Evolutionary conservation across 345 rosid species (phyloP), one percentile per base, ranked within the genome.

Genomic region (Populus simonii): DNA sequence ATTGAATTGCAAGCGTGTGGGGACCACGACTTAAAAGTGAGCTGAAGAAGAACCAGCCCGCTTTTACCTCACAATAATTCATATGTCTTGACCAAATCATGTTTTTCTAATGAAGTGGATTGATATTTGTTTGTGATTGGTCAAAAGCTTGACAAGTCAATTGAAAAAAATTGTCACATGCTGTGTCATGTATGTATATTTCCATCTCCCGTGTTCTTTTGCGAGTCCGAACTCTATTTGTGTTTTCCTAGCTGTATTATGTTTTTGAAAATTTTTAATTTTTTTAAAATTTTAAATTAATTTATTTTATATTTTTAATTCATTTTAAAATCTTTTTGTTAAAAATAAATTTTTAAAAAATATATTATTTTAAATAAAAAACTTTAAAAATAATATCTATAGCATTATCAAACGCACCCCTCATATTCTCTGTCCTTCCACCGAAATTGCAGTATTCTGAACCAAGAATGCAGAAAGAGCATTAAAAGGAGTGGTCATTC

Each of bases 1-100:
- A 66, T 76, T 79, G 63, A 72, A 53, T 53, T 43, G 55, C 71
- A 76, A 81, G 65, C 79, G 80, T 73, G 87, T 81, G 80, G 84
- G 86, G 78, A 65, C 65, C 69, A 10, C 17, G 45, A 11, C 45
- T 29, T 23, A 7, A 29, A 33, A 33, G 36, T 47, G 8, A 67
- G 73, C 9, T 38, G 25, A 67, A 53, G 13, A 51, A 69, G 15
- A 13, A 71, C 61, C 53, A 43, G 43, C 25, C 77, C 66, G 65
- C 41, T 66, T 31, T 20, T 18, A 23, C 16, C 16, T 5, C 10
- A 9, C n/a, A n/a, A n/a, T 70, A 41, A 45, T 17, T 47, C 31
- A n/a, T 3, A 0, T 12, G 53, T 23, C 25, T 43, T 70, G 73
- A 70, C 57, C 73, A 70, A n/a, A 43, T 16, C 8, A 66, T 27